Conservation (phyloP, 768 basidiomycete genomes). For the Kwoniella shandongensis region DNA sequence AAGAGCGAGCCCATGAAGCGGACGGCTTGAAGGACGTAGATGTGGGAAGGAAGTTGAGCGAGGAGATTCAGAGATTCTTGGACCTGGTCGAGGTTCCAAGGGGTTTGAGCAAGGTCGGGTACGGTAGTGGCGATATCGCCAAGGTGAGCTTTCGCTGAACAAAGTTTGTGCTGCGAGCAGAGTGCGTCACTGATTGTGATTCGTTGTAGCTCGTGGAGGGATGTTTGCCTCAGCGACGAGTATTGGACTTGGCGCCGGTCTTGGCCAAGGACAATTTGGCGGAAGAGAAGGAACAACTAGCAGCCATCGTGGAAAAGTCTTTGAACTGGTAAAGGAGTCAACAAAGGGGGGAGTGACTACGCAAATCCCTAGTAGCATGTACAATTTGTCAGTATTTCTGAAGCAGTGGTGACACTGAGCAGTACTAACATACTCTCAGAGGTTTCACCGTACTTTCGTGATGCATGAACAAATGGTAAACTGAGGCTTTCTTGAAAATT, state of each 20-base stretch:
- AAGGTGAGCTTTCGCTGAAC: slow-evolving; percentile 22
- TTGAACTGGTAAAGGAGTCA: slow-evolving; percentile 40
- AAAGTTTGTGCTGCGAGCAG: neutral
- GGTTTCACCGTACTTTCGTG: no score
- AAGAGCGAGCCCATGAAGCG: slow-evolving; percentile 55
- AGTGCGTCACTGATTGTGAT: slow-evolving; percentile 54
- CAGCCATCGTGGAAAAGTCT: slow-evolving; percentile 63
- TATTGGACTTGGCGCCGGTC: slow-evolving; percentile 88
- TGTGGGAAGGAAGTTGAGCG: slow-evolving; percentile 58
- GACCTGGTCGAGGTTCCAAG: slow-evolving; percentile 45
- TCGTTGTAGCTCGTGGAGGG: slow-evolving; percentile 79
- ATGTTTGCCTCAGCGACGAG: slow-evolving; percentile 85
- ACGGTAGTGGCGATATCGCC: slow-evolving; percentile 28
- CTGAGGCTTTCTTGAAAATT: no score
- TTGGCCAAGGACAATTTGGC: slow-evolving; percentile 78
- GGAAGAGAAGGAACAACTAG: slow-evolving; percentile 79
- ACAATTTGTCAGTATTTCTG: no score
- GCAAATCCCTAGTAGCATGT: no score
- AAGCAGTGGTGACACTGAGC: no score
- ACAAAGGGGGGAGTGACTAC: neutral
- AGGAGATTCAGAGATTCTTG: slow-evolving; percentile 45
- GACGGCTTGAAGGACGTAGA: slow-evolving; percentile 78
- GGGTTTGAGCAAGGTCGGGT: slow-evolving; percentile 41
- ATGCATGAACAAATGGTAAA: no score
- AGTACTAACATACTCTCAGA: no score